Percentiles rank a stretch among this genome's conserved stretches.
phyloP scores from a whole-genome alignment of 2,329 filamentous ascomycete species.

The Alternaria conjuncta region DNA sequence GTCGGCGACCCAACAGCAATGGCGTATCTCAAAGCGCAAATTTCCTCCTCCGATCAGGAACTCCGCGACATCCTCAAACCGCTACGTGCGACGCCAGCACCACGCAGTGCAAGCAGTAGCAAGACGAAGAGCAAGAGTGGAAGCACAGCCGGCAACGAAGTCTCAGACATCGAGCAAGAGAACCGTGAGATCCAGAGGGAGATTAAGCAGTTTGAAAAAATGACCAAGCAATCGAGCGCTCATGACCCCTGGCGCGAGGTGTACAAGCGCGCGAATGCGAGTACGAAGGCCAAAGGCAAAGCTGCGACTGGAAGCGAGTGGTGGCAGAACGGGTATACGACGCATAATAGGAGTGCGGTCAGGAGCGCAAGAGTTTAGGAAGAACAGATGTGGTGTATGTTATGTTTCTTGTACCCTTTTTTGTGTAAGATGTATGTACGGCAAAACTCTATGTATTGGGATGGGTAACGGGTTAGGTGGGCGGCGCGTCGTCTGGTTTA shows the following conservation, averaged over 20 bases:
- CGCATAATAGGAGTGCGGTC: not conserved
- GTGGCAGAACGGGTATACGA: not conserved
- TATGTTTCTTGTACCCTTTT: not conserved
- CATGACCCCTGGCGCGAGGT: conserved; percentile 30
- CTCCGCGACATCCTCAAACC: conserved; percentile 73
- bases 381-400: too few species aligned
- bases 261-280: conserved; percentile 5
- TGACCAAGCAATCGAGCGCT: conserved; percentile 34
- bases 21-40: conserved; percentile 82
- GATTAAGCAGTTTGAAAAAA: conserved; percentile 36
- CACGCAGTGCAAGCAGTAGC: not conserved
- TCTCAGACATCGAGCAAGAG: conserved; percentile 8
- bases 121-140: not conserved
- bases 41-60: conserved; percentile 75
- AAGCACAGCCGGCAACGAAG: not conserved
- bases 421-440: not conserved
- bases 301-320: too few species aligned
- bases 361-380: not conserved
- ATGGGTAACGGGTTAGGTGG: not conserved
- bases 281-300: not conserved
- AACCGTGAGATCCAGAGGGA: conserved; percentile 16
- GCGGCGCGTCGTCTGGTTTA: not conserved
- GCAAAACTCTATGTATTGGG: not conserved
- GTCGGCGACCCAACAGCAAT: conserved; percentile 44
- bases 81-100: conserved; percentile 10